These are phyloP conservation scores for Prunus yedoensis DNA, from an alignment of 331 rosid genomes.

Conservation along the genomic window DNA sequence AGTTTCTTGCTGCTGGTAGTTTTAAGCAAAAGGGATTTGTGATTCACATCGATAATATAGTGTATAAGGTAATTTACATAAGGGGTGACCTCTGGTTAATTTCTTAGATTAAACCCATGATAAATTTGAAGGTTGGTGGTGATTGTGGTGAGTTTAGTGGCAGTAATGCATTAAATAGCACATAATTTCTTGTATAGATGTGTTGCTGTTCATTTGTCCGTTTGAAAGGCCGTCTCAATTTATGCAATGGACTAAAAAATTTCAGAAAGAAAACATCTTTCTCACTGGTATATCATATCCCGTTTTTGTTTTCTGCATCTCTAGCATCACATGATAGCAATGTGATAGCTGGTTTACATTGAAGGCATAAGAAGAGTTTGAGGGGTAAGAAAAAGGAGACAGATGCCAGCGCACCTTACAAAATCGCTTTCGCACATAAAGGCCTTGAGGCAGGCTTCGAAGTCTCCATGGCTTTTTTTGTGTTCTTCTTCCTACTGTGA, in stretches of 20 bases:
- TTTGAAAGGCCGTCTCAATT: not conserved
- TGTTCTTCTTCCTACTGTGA: slow-evolving; percentile 44
- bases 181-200: not conserved
- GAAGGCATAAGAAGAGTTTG: slow-evolving; percentile 23
- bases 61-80: not conserved
- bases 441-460: slow-evolving; percentile 34
- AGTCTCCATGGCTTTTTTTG: slow-evolving; percentile 46
- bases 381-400: slow-evolving; percentile 21
- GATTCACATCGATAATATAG: not conserved
- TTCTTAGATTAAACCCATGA: not conserved
- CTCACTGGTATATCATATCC: not conserved
- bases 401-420: slow-evolving; percentile 50
- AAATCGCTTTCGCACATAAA: slow-evolving; percentile 37
- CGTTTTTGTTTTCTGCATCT: slow-evolving; percentile 20
- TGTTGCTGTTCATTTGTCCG: not conserved
- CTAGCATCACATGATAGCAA: slow-evolving; percentile 10
- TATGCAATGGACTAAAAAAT: not conserved
- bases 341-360: slow-evolving; percentile 12
- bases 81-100: not conserved
- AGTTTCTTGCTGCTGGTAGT: slow-evolving; percentile 2
- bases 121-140: not conserved
- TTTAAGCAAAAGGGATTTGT: not conserved
- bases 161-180: not conserved
- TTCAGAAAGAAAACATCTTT: not conserved
- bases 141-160: not conserved